Evolutionary conservation across 495 filamentous ascomycete species (phyloP).

Genomic region (Thozetella sp.): DNA sequence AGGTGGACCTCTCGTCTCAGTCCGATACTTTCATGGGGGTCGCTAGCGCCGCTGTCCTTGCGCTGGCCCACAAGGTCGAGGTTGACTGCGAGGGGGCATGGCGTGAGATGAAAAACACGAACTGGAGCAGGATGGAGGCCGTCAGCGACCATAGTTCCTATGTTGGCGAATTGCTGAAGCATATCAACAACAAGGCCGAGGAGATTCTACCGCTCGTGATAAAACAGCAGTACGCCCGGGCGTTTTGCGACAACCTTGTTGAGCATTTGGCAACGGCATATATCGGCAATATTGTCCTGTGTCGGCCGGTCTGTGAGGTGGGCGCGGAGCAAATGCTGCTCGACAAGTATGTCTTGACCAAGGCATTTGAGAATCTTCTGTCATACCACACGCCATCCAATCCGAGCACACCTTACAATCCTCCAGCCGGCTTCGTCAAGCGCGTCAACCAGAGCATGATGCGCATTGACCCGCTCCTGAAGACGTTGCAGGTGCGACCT

Average conservation of each 20-base stretch:
- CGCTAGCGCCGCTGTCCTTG: slow-evolving; percentile 81
- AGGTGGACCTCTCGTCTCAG: slow-evolving; percentile 87
- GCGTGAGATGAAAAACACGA: slow-evolving; percentile 96
- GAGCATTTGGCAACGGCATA: slow-evolving; percentile 81
- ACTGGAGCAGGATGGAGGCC: slow-evolving; percentile 92
- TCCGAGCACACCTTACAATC: slow-evolving; percentile 38
- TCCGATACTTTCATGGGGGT: slow-evolving; percentile 95
- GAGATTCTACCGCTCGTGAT: slow-evolving; percentile 79
- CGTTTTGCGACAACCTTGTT: slow-evolving; percentile 93
- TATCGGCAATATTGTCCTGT: slow-evolving; percentile 82
- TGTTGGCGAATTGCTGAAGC: slow-evolving; percentile 75
- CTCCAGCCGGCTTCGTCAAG: slow-evolving; percentile 74
- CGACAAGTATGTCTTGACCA: slow-evolving; percentile 89
- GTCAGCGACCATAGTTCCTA: slow-evolving; percentile 97
- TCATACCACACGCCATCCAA: slow-evolving; percentile 49
- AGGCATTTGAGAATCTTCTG: slow-evolving; percentile 71
- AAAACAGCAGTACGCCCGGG: slow-evolving; percentile 91
- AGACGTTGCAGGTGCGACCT: slow-evolving; percentile 93
- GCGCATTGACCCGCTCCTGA: slow-evolving; percentile 89
- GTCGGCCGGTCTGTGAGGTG: slow-evolving; percentile 86
- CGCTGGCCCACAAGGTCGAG: slow-evolving; percentile 83
- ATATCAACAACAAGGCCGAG: slow-evolving; percentile 65
- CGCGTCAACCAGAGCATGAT: slow-evolving; percentile 83
- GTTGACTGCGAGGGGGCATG: slow-evolving; percentile 80
- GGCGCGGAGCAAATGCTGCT: slow-evolving; percentile 98